Evolutionary conservation across 768 basidiomycete species (phyloP).

Genomic region (Termitomyces sp.): DNA sequence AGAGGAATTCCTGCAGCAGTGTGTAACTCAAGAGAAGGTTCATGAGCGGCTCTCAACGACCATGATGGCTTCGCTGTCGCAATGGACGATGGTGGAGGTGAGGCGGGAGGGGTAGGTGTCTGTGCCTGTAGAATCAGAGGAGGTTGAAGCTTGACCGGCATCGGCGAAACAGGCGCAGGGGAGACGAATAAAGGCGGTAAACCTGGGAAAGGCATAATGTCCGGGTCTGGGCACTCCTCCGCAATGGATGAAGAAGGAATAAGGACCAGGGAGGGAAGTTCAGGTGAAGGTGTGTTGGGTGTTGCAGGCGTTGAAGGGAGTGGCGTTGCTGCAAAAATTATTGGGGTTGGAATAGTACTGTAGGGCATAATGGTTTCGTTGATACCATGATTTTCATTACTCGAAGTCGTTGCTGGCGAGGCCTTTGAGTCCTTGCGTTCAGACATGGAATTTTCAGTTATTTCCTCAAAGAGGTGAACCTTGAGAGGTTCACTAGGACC

Average conservation of each 20-base stretch:
- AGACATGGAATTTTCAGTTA: neutral
- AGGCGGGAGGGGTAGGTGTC: slow-evolving; percentile 39
- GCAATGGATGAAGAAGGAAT: neutral
- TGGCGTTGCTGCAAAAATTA: slow-evolving; percentile 1
- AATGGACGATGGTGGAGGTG: slow-evolving; percentile 22
- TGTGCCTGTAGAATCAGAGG: slow-evolving; percentile 16
- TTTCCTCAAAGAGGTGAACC: slow-evolving; percentile 6
- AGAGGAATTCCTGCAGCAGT: neutral
- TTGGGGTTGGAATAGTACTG: neutral
- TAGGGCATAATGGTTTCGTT: neutral
- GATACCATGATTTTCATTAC: slow-evolving; percentile 12
- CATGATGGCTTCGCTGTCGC: slow-evolving; percentile 23
- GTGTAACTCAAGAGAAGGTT: slow-evolving; percentile 33
- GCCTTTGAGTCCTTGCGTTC: neutral
- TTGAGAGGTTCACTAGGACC: slow-evolving; percentile 3
- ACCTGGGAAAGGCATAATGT: slow-evolving; percentile 34
- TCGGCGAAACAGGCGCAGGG: slow-evolving; percentile 12
- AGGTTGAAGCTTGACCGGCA: slow-evolving; percentile 2
- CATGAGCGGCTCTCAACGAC: slow-evolving; percentile 37
- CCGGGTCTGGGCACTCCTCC: slow-evolving; percentile 33
- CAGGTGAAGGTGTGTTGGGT: slow-evolving; percentile 2
- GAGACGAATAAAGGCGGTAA: slow-evolving; percentile 1
- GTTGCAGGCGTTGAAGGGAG: slow-evolving; percentile 8
- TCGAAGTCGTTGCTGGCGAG: neutral
- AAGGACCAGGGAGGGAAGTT: neutral